These are phyloP conservation scores for Paracamarosporium sp. DNA, from an alignment of 2,329 filamentous ascomycete genomes.

Conservation along the genomic window DNA sequence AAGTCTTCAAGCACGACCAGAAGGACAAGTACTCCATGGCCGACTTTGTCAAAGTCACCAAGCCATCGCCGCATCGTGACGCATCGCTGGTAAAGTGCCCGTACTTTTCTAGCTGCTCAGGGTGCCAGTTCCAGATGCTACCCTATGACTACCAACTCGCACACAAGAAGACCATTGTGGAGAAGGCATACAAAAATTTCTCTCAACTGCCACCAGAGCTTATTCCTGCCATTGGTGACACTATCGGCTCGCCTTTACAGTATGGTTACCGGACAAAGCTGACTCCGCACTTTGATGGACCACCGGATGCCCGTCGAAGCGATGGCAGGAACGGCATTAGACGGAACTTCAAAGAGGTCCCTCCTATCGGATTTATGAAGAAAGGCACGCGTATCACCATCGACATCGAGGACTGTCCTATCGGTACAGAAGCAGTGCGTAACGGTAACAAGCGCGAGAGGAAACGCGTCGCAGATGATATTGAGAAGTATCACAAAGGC, in stretches of 20 bases:
- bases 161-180: conserved; percentile 84
- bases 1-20: conserved; percentile 75
- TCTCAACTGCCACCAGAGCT: conserved; percentile 78
- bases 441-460: conserved; percentile 81
- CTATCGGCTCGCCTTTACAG: conserved; percentile 87
- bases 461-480: conserved; percentile 74
- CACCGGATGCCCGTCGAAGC: conserved; percentile 60
- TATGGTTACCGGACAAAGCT: conserved; percentile 97
- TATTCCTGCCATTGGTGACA: conserved; percentile 79
- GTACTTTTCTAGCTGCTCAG: conserved; percentile 85
- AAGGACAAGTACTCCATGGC: conserved; percentile 74
- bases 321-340: conserved; percentile 59
- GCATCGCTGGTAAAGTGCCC: conserved; percentile 78
- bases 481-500: conserved; percentile 75
- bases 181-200: conserved; percentile 92
- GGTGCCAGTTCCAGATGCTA: conserved; percentile 98
- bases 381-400: conserved; percentile 82
- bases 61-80: conserved; percentile 77
- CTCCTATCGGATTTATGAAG: conserved; percentile 86
- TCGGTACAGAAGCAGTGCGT: conserved; percentile 85
- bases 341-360: conserved; percentile 68
- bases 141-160: conserved; percentile 84
- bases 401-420: conserved; percentile 97
- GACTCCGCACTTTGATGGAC: conserved; percentile 92
- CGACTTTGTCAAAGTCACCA: conserved; percentile 80